Conservation (phyloP, 352 stramenopile species). For the Phytophthora boehmeriae region DNA sequence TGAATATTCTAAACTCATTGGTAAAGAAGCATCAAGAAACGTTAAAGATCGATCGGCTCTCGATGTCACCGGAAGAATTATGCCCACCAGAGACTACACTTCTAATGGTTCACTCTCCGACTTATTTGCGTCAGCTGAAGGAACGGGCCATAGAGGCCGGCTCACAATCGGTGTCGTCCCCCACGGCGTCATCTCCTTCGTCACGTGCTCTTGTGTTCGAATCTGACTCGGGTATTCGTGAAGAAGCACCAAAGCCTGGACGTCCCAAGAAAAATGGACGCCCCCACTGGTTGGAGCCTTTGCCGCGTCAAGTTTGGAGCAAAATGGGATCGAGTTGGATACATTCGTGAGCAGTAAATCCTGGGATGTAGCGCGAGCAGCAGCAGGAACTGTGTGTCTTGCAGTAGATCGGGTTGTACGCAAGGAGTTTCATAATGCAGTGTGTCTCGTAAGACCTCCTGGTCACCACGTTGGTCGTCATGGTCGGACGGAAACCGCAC, state of each 20-base stretch:
- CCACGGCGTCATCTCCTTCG: constrained; percentile 38
- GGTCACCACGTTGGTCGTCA: constrained; percentile 92
- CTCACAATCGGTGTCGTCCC: constrained; percentile 40
- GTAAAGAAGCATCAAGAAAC: constrained; percentile 69
- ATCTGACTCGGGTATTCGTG: constrained; percentile 67
- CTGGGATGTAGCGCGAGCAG: constrained; percentile 81
- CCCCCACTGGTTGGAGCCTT: constrained; percentile 67
- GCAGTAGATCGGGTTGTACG: constrained; percentile 82
- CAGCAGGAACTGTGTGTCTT: constrained; percentile 80
- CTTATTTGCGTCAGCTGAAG: constrained; percentile 79
- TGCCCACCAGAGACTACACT: constrained; percentile 78
- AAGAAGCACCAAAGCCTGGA: constrained; percentile 41
- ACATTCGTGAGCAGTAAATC: constrained; percentile 89
- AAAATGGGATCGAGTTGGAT: constrained; percentile 75
- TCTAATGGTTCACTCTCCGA: constrained; percentile 83
- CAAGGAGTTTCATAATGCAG: constrained; percentile 80
- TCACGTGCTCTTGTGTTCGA: constrained; percentile 76
- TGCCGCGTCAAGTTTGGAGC: constrained; percentile 64
- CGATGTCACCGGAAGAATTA: constrained; percentile 70
- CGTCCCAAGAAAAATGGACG: constrained; percentile 44
- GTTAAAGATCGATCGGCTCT: constrained; percentile 73
- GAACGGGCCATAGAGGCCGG: constrained; percentile 64
- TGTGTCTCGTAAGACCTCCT: constrained; percentile 91
- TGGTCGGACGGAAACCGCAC: constrained; percentile 68
- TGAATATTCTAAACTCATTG: constrained; percentile 68